These are phyloP conservation scores for Phytophthora cryptogea DNA, from an alignment of 352 stramenopile species.

Conservation along the genomic window DNA sequence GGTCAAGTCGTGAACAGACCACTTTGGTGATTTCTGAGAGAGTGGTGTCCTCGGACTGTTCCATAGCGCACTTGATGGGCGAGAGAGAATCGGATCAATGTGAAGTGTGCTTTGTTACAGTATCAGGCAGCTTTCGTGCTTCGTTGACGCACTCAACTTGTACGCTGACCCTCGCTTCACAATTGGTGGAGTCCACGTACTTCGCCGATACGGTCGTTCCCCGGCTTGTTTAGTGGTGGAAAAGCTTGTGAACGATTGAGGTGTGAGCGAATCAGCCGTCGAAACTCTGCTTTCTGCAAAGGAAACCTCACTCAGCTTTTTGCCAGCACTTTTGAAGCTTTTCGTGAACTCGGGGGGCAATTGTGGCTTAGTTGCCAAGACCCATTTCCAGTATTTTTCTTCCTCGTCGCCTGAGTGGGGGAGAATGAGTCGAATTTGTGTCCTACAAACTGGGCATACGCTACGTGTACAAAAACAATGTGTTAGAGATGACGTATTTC, in stretches of 20 bases:
- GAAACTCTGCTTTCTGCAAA: too few species aligned
- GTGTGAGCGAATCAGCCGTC: neutral
- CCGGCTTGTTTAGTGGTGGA: neutral
- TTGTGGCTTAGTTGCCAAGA: conserved; percentile 46
- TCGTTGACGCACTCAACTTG: neutral
- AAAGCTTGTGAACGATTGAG: neutral
- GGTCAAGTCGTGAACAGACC: too few species aligned
- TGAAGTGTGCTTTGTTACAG: conserved; percentile 2
- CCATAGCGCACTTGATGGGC: neutral
- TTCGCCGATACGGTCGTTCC: neutral
- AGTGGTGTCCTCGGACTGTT: neutral
- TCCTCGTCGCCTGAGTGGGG: conserved; percentile 56
- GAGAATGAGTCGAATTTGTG: conserved; percentile 63
- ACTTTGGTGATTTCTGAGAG: too few species aligned
- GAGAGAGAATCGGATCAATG: too few species aligned
- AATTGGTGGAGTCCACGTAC: conserved; percentile 2
- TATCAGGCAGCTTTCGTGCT: conserved; percentile 14
- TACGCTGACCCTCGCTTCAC: neutral
- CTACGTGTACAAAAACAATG: conserved; percentile 20
- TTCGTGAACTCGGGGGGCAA: conserved; percentile 59
- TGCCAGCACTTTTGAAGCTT: conserved; percentile 17
- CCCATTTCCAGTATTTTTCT: conserved; percentile 69
- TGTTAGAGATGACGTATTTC: neutral
- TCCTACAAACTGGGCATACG: conserved; percentile 64
- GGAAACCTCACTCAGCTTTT: conserved; percentile 14